phyloP scores from a whole-genome alignment of 495 filamentous ascomycete genomes.

The Aspergillus ellipticus region DNA sequence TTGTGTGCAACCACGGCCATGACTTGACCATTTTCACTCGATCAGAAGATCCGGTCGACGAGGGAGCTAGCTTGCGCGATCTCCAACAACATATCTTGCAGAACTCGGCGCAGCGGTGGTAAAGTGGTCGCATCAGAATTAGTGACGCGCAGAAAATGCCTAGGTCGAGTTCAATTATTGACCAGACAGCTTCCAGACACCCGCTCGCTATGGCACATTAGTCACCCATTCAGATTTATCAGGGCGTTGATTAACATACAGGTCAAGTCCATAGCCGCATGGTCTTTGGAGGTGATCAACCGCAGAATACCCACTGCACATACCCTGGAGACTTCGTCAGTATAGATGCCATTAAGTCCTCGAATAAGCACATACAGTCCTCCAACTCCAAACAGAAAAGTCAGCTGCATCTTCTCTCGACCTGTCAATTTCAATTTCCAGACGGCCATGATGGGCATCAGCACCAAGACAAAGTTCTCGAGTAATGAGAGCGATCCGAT shows the following conservation, averaged over 20 bases:
- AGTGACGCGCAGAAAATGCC: slow-evolving; percentile 50
- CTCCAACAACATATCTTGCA: not conserved
- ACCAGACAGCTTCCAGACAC: slow-evolving; percentile 46
- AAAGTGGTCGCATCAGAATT: slow-evolving; percentile 29
- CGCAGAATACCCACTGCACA: slow-evolving; percentile 27
- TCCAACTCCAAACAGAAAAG: slow-evolving; percentile 26
- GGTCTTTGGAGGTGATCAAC: slow-evolving; percentile 19
- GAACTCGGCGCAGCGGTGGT: slow-evolving; percentile 10
- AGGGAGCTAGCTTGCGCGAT: not conserved
- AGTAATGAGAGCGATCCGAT: slow-evolving; percentile 22
- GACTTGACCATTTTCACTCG: not conserved
- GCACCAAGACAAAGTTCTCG: slow-evolving; percentile 25
- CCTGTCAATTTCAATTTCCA: slow-evolving; percentile 29
- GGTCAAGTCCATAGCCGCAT: slow-evolving; percentile 18
- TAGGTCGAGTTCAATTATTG: slow-evolving; percentile 47
- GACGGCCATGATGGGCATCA: slow-evolving; percentile 30
- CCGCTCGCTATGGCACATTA: slow-evolving; percentile 11
- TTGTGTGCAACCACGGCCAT: slow-evolving; percentile 4
- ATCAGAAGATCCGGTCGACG: not conserved
- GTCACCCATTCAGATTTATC: not conserved
- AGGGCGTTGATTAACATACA: slow-evolving; percentile 3
- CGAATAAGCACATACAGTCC: slow-evolving; percentile 18
- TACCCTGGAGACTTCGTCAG: slow-evolving; percentile 12
- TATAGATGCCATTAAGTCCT: not conserved
- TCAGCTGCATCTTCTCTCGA: slow-evolving; percentile 28